phyloP scores from a whole-genome alignment of 371 early-diverging fungal species.

The Rhizopus stolonifer region DNA sequence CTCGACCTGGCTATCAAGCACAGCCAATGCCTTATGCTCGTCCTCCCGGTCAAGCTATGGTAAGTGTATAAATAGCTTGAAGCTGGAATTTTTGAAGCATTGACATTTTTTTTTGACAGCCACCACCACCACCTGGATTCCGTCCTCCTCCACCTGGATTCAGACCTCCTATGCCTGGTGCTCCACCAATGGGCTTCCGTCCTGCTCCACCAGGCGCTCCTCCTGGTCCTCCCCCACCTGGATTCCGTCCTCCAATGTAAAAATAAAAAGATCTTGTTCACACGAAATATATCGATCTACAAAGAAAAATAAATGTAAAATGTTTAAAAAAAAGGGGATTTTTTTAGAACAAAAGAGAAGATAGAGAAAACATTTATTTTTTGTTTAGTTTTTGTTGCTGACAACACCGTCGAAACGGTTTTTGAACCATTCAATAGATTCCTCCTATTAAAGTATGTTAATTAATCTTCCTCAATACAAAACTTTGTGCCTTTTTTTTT shows the following conservation, averaged over 20 bases:
- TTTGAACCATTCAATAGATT: conserved; percentile 87
- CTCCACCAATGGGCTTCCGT: conserved; percentile 59
- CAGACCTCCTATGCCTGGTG: conserved; percentile 35
- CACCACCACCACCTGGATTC: conserved; percentile 63
- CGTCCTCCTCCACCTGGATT: conserved; percentile 61
- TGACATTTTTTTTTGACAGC: conserved; percentile 20
- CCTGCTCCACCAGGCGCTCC: conserved; percentile 53
- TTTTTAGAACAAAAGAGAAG: too few species aligned
- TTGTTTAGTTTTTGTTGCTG: conserved; percentile 63
- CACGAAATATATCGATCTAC: neutral
- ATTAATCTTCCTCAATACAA: neutral
- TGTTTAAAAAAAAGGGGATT: too few species aligned
- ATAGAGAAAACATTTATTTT: neutral
- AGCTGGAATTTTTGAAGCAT: neutral
- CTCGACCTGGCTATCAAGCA: conserved; percentile 58
- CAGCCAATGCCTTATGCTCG: conserved; percentile 79
- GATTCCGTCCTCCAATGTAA: conserved; percentile 22
- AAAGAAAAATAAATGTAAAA: too few species aligned
- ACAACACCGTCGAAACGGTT: conserved; percentile 88
- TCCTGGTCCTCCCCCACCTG: conserved; percentile 34
- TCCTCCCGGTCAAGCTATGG: conserved; percentile 41
- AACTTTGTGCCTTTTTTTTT: neutral
- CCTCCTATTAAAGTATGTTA: conserved; percentile 50
- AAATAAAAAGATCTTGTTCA: conserved; percentile 11
- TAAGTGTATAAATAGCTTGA: neutral